These are phyloP conservation scores for Actinomucor elegans DNA, from an alignment of 371 early-diverging fungal species.

Conservation along the genomic window DNA sequence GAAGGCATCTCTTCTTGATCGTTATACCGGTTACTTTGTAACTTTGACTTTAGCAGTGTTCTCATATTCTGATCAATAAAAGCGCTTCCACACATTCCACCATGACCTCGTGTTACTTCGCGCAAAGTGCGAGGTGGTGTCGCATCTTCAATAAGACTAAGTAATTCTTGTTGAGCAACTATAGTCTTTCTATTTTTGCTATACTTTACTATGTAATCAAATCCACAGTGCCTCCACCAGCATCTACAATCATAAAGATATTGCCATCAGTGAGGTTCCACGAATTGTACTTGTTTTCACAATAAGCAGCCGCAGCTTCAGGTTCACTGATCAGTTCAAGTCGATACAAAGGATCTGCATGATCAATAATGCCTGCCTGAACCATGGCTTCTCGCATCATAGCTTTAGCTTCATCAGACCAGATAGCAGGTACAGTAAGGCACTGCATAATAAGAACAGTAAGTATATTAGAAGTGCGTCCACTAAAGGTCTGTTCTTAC, in stretches of 20 bases:
- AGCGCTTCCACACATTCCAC: slow-evolving; percentile 56
- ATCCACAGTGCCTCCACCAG: slow-evolving; percentile 45
- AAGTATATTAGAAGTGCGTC: background rate
- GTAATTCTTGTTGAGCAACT: too few species aligned
- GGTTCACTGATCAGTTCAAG: slow-evolving; percentile 47
- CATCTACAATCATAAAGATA: slow-evolving; percentile 55
- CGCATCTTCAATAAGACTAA: slow-evolving; percentile 6
- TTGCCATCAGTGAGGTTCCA: slow-evolving; percentile 45
- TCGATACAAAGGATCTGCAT: slow-evolving; percentile 41
- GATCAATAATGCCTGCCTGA: slow-evolving; percentile 40
- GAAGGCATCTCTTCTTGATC: slow-evolving; percentile 50
- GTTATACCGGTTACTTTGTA: slow-evolving; percentile 42
- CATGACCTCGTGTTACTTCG: slow-evolving; percentile 61
- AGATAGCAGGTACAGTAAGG: slow-evolving; percentile 53
- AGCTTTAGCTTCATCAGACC: slow-evolving; percentile 50
- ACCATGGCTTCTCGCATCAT: slow-evolving; percentile 48
- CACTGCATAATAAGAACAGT: slow-evolving; percentile 18
- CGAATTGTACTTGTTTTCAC: slow-evolving; percentile 43
- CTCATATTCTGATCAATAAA: slow-evolving; percentile 62
- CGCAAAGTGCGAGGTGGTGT: slow-evolving; percentile 34
- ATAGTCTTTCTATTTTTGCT: background rate
- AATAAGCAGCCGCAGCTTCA: slow-evolving; percentile 54
- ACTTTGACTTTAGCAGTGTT: slow-evolving; percentile 47
- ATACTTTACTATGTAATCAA: slow-evolving; percentile 25
- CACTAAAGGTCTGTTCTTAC: slow-evolving; percentile 13